Evolutionary conservation across 2,329 filamentous ascomycete genomes (phyloP), one percentile per base, ranked within the genome.

Genomic region (Fusarium newnesense): DNA sequence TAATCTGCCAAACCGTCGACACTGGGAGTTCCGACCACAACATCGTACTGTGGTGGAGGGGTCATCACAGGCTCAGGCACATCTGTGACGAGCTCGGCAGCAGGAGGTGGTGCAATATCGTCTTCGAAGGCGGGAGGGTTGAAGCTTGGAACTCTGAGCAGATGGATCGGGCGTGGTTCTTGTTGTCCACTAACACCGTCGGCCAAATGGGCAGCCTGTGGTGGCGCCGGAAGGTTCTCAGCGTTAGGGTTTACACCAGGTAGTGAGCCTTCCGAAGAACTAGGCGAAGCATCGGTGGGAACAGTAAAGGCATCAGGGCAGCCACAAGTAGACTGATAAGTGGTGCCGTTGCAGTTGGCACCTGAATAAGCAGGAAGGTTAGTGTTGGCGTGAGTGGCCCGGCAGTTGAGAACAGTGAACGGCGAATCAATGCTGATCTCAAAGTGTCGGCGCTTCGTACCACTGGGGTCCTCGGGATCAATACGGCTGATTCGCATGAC

Each of bases 381-480:
- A 32, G 93, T 97, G 81, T 97, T 97, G 56, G 94, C 92, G 80
- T 96, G 93, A 2, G 94, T 97, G n/a, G 95, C 95, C 70, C 93
- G 93, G 84, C 95, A 98, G 70, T 95, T 96, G 53, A 97, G 92
- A 50, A 97, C 94, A 70, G 96, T 96, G 80, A 98, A 96, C 2
- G 95, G 95, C 4, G 95, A 97, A 82, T 98, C 95, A 76, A 98
- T 98, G 75, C 94, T 97, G 77, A 97, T 97, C 81, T 98, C 95
- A 75, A 97, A 98, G 80, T 97, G 95, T 39, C 95, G 90, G 72
- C 95, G 90, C 79, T 95, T 95, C 71, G 85, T 87, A 40, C 87
- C 88, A 2, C 86, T 86, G 1, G 94, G 91, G 77, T 97, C 93
- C 16, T 92, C 90, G 43, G 91, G 89, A 76, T 97, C 95, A 19